phyloP scores from a whole-genome alignment of 2,329 filamentous ascomycete species.

The Nectriaceae sp. region DNA sequence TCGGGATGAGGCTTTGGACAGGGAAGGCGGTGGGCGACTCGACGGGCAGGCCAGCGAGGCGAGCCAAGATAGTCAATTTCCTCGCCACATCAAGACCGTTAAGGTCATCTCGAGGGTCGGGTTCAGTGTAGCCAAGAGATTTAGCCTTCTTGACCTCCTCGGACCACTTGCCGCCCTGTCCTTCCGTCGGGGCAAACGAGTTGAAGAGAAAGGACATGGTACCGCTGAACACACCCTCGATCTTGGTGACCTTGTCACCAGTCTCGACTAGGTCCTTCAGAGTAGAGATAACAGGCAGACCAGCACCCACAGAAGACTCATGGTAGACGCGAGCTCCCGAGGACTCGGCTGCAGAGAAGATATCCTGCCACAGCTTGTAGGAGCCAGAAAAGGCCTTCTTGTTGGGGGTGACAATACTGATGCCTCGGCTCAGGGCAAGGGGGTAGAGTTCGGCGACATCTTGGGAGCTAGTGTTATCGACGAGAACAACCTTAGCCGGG shows the following conservation, averaged over 20 bases:
- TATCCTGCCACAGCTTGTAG: slow-evolving; percentile 81
- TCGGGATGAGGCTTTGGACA: slow-evolving; percentile 89
- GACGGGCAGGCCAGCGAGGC: slow-evolving; percentile 79
- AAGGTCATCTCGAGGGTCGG: slow-evolving; percentile 82
- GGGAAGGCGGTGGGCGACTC: slow-evolving; percentile 87
- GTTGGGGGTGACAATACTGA: slow-evolving; percentile 94
- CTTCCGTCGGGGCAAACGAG: slow-evolving; percentile 82
- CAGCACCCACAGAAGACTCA: slow-evolving; percentile 91
- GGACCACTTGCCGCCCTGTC: slow-evolving; percentile 79
- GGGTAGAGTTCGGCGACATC: slow-evolving; percentile 85
- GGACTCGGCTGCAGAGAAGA: slow-evolving; percentile 72
- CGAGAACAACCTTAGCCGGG: slow-evolving; percentile 76
- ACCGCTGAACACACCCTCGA: slow-evolving; percentile 96
- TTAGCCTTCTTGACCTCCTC: slow-evolving; percentile 91
- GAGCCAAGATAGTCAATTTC: slow-evolving; percentile 92
- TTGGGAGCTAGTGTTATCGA: slow-evolving; percentile 95
- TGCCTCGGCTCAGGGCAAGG: slow-evolving; percentile 73
- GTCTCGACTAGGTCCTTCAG: slow-evolving; percentile 93
- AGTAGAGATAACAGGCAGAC: slow-evolving; percentile 89
- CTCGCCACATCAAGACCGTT: slow-evolving; percentile 91
- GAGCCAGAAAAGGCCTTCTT: slow-evolving; percentile 95
- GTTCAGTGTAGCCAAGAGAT: slow-evolving; percentile 88
- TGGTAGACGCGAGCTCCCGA: slow-evolving; percentile 87
- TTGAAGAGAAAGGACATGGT: slow-evolving; percentile 99
- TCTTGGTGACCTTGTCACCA: slow-evolving; percentile 86